Base-by-base conservation (phyloP, 169 alveolate species). In the Plasmodium chabaudi region DNA sequence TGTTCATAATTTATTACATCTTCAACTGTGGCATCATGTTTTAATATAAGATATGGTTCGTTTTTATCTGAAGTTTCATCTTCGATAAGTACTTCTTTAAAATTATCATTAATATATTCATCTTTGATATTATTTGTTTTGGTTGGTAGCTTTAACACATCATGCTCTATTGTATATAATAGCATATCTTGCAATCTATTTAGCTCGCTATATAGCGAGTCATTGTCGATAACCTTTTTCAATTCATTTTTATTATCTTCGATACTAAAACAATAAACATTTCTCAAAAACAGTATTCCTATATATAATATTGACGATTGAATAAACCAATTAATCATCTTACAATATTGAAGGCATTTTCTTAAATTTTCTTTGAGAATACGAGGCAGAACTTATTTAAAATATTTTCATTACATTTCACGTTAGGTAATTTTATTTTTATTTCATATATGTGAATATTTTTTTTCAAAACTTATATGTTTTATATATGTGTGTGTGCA, bases 1-100 rank as follows among this genome's bases (percentile, higher is more conserved):
- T 77, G 65, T 49, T 77, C 88, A 77, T 63, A 77, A 47, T 64
- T 77, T 39, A 77, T 64, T 53, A 77, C 49, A 44, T 77, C 88
- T 49, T 77, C 75, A 10, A 75, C 69, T 9, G 17, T 57, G 9
- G 73, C 15, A 19, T 49, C 12, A 12, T 39, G 17, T 2, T 74
- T 77, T 34, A 75, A 69, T 42, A 63, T 13, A 63, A 77, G 6
- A 13, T 77, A 77, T 12, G 56, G 4, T 6, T 77, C 88, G 10
- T 59, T 53, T 0, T 39, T 19, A 51, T 51, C 53, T 39, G 12
- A 19, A 4, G 19, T 42, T 21, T 25, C 13, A 49, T 13, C 23
- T 25, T 39, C 13, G 0, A 34, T 34, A 3, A 4, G 0, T n/a
- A 63, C n/a, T 13, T 27, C 12, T 51, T 77, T 61, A 77, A 63